Conservation (phyloP, 2,329 filamentous ascomycete genomes). For the Daldinia sp. region DNA sequence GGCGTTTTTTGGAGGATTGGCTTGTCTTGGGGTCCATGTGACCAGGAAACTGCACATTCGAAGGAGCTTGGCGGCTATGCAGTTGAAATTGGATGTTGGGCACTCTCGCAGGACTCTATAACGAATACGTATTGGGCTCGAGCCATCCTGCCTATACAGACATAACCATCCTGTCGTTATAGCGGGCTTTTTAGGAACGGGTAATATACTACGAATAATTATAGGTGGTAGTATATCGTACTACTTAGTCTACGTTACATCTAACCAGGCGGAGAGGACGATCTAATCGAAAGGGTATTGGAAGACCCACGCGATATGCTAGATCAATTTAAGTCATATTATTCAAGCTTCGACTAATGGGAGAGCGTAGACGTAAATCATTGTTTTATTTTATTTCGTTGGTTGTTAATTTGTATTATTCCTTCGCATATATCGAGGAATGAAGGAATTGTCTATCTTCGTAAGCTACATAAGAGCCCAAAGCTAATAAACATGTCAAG, state of each 20-base stretch:
- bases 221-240: slow-evolving; percentile 15
- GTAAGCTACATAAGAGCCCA: neutral
- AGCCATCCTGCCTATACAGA: slow-evolving; percentile 10
- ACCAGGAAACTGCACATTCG: slow-evolving; percentile 21
- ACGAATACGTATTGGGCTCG: slow-evolving; percentile 18
- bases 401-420: neutral
- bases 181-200: slow-evolving; percentile 3
- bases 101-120: slow-evolving; percentile 35
- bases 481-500: neutral
- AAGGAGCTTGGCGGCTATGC: slow-evolving; percentile 32
- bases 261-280: slow-evolving; percentile 10
- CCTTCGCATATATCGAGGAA: neutral
- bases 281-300: slow-evolving; percentile 20
- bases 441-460: neutral
- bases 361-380: neutral
- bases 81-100: slow-evolving; percentile 33
- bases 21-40: slow-evolving; percentile 27
- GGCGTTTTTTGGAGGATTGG: slow-evolving; percentile 14
- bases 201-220: slow-evolving; percentile 9
- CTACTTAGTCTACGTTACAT: slow-evolving; percentile 11
- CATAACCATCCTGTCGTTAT: slow-evolving; percentile 5
- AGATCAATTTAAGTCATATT: slow-evolving; percentile 19
- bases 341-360: slow-evolving; percentile 1
- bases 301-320: slow-evolving; percentile 6
- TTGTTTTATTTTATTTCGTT: neutral